Evolutionary conservation across 163 green algal genomes (phyloP), one percentile per base, ranked within the genome.

Genomic region (Chlorella variabilis): DNA sequence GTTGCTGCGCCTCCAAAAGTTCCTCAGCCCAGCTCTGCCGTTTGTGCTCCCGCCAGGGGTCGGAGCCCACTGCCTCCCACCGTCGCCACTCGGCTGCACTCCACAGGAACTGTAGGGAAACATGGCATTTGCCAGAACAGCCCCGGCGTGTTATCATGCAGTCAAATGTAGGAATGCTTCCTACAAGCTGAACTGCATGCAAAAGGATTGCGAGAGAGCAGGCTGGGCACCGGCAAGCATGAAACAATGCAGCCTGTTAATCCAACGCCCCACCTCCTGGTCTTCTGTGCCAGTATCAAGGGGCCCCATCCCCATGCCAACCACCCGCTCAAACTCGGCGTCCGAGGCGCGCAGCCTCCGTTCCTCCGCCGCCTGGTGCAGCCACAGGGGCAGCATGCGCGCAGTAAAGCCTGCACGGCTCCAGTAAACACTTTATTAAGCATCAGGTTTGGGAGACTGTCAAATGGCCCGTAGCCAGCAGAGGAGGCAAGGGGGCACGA

Each of bases 11-110:
- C n/a, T 76, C 79, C 77, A 84, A 91, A 18, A 91, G 84, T 23
- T 83, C 63, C 85, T 93, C 88, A 1, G 90, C 86, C 80, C 84
- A 87, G 9, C 66, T 69, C 49, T 81, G 79, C 34, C 81, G 80
- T 84, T 89, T 88, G 31, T 84, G 70, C 56, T 81, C 86, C 54
- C 89, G 84, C 91, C 91, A 94, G 8, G 74, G 69, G 81, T 89
- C 87, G 51, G 81, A 78, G 71, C 90, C 87, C 74, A 85, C 89
- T 29, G 83, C 80, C 77, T 87, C 83, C 80, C 85, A 93, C 61
- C 89, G 79, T 73, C 87, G 84, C 91, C 91, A 94, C 84, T 94
- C 91, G 17, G 75, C 68, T 38, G 90, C 83, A 66, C 62, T 58
- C 65, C 87, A 83, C 58, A 91, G 65, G 81, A 84, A 83, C 85